Evolutionary conservation across 176 grass and related monocot genomes (phyloP).

Genomic region (Areca catechu): DNA sequence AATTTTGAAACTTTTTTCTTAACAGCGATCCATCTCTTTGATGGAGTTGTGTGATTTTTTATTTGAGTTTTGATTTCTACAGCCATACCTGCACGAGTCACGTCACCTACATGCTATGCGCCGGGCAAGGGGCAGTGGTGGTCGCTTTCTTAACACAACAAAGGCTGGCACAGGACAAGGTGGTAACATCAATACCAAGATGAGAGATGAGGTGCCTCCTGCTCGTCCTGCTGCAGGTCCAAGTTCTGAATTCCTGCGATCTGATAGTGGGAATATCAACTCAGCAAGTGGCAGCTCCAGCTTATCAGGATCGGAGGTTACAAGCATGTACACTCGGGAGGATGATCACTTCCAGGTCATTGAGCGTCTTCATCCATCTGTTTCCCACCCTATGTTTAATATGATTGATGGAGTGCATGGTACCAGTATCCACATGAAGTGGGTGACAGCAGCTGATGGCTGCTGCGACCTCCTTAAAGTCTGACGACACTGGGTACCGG

Average conservation of each 20-base stretch:
- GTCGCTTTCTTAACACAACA: constrained; percentile 59
- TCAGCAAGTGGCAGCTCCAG: background rate
- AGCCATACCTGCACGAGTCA: constrained; percentile 71
- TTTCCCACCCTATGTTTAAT: constrained; percentile 13
- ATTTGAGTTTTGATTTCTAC: background rate
- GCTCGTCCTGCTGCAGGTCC: constrained; percentile 5
- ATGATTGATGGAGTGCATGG: constrained; percentile 17
- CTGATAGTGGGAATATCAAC: constrained; percentile 24
- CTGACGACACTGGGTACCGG: constrained; percentile 10
- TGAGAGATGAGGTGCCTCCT: background rate
- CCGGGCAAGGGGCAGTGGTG: constrained; percentile 44
- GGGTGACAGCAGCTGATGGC: constrained; percentile 17
- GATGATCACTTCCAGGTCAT: constrained; percentile 13
- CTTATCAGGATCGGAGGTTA: constrained; percentile 12
- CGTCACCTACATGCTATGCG: constrained; percentile 61
- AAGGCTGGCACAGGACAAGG: background rate
- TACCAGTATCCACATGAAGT: constrained; percentile 11
- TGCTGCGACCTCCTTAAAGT: constrained; percentile 31
- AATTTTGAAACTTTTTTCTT: too few relatives aligned
- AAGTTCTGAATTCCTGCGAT: constrained; percentile 23
- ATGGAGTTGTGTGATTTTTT: too few relatives aligned
- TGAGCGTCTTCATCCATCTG: constrained; percentile 16
- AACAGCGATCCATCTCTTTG: too few relatives aligned
- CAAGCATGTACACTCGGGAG: constrained; percentile 14
- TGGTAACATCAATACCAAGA: background rate